Percentiles rank a stretch among this genome's conserved stretches.
These are phyloP conservation scores for Boletus tylopilopsis DNA, from an alignment of 768 basidiomycete genomes.

Conservation along the genomic window DNA sequence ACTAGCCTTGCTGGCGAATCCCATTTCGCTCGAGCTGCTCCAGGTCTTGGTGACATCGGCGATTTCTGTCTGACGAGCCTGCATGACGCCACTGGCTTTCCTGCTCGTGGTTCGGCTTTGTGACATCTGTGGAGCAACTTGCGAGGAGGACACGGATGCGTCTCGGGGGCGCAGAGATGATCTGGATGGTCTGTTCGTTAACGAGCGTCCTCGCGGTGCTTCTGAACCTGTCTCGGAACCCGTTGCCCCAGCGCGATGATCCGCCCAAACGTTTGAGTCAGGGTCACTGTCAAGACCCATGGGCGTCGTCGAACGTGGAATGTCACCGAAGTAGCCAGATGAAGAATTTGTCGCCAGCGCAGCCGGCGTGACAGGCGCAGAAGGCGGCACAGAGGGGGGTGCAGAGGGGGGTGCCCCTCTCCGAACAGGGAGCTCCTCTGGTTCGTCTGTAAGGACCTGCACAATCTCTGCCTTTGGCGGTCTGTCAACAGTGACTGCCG, in stretches of 20 bases:
- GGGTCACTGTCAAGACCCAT: slow-evolving; percentile 18
- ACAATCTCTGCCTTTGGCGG: slow-evolving; percentile 37
- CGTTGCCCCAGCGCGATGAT: slow-evolving; percentile 6
- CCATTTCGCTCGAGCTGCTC: slow-evolving; percentile 25
- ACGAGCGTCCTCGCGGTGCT: slow-evolving; percentile 14
- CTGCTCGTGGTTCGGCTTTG: slow-evolving; percentile 25
- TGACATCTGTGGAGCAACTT: slow-evolving; percentile 8
- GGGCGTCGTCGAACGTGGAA: slow-evolving; percentile 27
- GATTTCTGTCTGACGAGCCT: slow-evolving; percentile 27
- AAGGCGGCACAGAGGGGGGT: slow-evolving; percentile 14
- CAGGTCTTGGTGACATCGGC: slow-evolving; percentile 32
- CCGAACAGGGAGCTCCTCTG: slow-evolving; percentile 32
- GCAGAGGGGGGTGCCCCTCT: slow-evolving; percentile 8
- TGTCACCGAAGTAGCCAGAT: slow-evolving; percentile 23
- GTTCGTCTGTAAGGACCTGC: slow-evolving; percentile 48
- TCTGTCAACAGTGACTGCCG: slow-evolving; percentile 10
- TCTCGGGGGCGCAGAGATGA: slow-evolving; percentile 25
- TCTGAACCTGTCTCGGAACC: slow-evolving; percentile 23
- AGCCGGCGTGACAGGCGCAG: slow-evolving; percentile 25
- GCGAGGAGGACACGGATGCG: slow-evolving; percentile 28
- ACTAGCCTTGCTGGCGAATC: slow-evolving; percentile 16
- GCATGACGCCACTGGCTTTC: slow-evolving; percentile 24
- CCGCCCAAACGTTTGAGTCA: slow-evolving; percentile 29
- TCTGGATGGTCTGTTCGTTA: slow-evolving; percentile 20
- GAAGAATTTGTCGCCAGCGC: neutral